Evolutionary conservation across 306 rosid genomes (phyloP).

Genomic region (Crotalaria pallida): DNA sequence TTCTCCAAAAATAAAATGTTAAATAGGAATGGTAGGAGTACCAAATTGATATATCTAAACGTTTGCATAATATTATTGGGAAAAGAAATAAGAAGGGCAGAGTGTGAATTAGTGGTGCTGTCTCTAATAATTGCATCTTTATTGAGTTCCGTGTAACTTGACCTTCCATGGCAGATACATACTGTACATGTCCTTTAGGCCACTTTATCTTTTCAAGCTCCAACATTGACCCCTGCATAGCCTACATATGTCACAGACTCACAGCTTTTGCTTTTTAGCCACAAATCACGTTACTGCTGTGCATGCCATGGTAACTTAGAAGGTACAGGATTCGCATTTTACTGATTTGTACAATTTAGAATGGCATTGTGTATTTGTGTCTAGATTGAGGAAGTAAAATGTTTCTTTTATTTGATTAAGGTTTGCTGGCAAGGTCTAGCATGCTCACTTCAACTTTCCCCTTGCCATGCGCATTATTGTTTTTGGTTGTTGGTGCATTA

Average conservation of each 20-base stretch:
- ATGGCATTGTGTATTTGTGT: too few species aligned
- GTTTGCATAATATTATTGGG: too few species aligned
- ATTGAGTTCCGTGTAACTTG: slow-evolving; percentile 58
- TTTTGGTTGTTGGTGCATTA: too few species aligned
- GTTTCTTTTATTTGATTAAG: too few species aligned
- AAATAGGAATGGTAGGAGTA: too few species aligned
- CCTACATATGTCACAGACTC: not conserved
- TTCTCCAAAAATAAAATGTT: too few species aligned
- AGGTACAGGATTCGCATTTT: not conserved
- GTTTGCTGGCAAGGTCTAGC: too few species aligned
- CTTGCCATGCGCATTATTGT: too few species aligned
- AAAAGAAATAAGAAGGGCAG: not conserved
- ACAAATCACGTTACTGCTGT: not conserved
- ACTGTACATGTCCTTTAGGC: slow-evolving; percentile 15
- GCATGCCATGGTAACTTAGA: slow-evolving; percentile 2
- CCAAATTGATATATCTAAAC: too few species aligned
- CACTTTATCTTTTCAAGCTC: slow-evolving; percentile 20
- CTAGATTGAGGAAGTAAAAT: too few species aligned
- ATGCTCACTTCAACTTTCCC: too few species aligned
- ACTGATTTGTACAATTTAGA: too few species aligned
- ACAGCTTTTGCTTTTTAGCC: slow-evolving; percentile 19
- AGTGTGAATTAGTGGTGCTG: slow-evolving; percentile 15
- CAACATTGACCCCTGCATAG: slow-evolving; percentile 15
- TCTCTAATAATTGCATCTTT: slow-evolving; percentile 56
- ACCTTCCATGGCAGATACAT: slow-evolving; percentile 21